These are phyloP conservation scores for Circinella umbellata DNA, from an alignment of 371 early-diverging fungal genomes.

Conservation along the genomic window DNA sequence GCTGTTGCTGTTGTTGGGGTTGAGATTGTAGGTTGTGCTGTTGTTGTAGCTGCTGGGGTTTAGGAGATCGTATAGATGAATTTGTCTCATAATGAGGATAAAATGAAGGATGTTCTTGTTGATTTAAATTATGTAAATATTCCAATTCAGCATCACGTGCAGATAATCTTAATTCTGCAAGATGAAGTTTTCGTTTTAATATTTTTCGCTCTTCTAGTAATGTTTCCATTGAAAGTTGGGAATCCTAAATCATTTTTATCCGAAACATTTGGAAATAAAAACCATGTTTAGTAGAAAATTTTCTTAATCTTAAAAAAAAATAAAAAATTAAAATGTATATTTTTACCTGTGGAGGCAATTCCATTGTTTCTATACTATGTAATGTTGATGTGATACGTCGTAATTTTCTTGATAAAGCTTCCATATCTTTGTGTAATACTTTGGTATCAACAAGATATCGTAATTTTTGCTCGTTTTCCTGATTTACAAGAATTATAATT, in stretches of 20 bases:
- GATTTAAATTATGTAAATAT: constrained; percentile 33
- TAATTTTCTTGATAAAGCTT: constrained; percentile 29
- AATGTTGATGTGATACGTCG: constrained; percentile 31
- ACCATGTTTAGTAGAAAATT: background rate
- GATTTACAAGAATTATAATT: too few relatives aligned
- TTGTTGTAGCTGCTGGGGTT: constrained; percentile 19
- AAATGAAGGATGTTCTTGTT: constrained; percentile 2
- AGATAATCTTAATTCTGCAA: constrained; percentile 45
- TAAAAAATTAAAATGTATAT: too few relatives aligned
- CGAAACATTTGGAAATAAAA: background rate
- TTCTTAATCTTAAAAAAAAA: too few relatives aligned
- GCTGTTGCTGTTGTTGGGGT: constrained; percentile 20
- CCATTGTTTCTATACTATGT: constrained; percentile 37
- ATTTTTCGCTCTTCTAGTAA: constrained; percentile 36
- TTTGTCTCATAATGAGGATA: constrained; percentile 22
- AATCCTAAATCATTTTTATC: constrained; percentile 19
- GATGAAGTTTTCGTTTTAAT: constrained; percentile 38
- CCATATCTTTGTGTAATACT: constrained; percentile 33
- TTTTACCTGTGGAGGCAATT: constrained; percentile 27
- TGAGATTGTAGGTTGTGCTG: background rate
- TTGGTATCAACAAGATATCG: constrained; percentile 33
- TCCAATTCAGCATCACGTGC: constrained; percentile 52
- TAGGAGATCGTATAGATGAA: constrained; percentile 19
- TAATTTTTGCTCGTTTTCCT: constrained; percentile 41
- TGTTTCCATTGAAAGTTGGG: constrained; percentile 27